phyloP scores from a whole-genome alignment of 495 filamentous ascomycete genomes.

The Trichoderma erinaceum region DNA sequence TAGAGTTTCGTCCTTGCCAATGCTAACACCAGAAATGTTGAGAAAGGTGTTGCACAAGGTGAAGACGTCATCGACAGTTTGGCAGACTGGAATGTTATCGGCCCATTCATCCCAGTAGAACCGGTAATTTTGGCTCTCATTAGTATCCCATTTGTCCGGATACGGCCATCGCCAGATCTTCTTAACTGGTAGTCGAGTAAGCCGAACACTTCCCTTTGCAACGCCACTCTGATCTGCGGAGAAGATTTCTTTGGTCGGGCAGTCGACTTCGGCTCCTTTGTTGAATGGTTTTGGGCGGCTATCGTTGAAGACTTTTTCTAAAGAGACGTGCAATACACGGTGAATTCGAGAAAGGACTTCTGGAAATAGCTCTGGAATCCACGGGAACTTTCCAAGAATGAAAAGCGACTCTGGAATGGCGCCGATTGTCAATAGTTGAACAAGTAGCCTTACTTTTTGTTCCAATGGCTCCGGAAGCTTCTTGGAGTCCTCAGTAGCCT shows the following conservation, averaged over 20 bases:
- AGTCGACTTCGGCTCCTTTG: conserved; percentile 25
- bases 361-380: conserved; percentile 76
- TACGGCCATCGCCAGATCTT: conserved; percentile 71
- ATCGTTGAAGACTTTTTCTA: conserved; percentile 48
- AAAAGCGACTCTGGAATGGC: conserved; percentile 90
- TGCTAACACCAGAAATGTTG: conserved; percentile 77
- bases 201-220: conserved; percentile 58
- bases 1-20: conserved; percentile 75
- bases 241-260: conserved; percentile 42
- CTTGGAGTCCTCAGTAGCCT: conserved; percentile 49
- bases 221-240: conserved; percentile 56
- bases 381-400: conserved; percentile 84
- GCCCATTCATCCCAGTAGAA: conserved; percentile 99
- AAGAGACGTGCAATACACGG: conserved; percentile 72
- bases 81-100: conserved; percentile 86
- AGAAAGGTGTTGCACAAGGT: conserved; percentile 77
- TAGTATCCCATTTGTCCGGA: conserved; percentile 65
- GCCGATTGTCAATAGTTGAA: conserved; percentile 81
- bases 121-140: conserved; percentile 67
- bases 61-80: conserved; percentile 84
- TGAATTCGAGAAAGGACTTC: conserved; percentile 69
- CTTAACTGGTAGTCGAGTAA: conserved; percentile 48
- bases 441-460: conserved; percentile 79
- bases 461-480: conserved; percentile 75
- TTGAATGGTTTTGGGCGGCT: conserved; percentile 23